Conservation (phyloP, 1,284 basidiomycete species). For the Puccinia novopanici region DNA sequence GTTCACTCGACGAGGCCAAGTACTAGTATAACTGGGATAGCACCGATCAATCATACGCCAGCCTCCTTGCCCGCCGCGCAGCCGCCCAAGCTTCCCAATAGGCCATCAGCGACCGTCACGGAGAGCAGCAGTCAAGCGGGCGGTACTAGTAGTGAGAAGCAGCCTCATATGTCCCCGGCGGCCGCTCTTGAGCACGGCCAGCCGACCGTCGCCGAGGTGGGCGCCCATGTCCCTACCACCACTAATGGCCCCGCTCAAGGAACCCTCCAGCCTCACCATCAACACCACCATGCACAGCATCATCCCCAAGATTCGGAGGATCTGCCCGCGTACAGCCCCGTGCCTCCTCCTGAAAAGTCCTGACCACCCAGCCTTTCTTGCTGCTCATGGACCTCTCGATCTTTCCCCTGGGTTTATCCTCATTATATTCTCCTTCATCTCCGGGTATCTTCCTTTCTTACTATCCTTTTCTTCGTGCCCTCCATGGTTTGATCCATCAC, state of each 20-base stretch:
- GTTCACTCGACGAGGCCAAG: background rate
- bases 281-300: background rate
- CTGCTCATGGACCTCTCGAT: background rate
- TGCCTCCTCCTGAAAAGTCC: background rate
- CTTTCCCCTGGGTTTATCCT: background rate
- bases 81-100: constrained; percentile 23
- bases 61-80: background rate
- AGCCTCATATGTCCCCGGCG: background rate
- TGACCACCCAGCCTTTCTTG: background rate
- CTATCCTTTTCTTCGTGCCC: no score
- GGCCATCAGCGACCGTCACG: background rate
- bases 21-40: background rate
- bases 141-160: background rate
- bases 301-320: background rate
- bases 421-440: background rate
- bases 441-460: background rate
- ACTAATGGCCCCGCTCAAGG: constrained; percentile 34
- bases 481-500: no score
- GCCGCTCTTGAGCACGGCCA: background rate
- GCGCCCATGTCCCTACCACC: constrained; percentile 6
- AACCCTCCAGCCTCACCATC: background rate
- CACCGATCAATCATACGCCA: constrained; percentile 10
- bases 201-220: constrained; percentile 29
- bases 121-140: constrained; percentile 9
- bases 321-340: constrained; percentile 19